Percentiles rank a stretch among this genome's conserved stretches.
Conservation (phyloP, 257 asterid species). For the Nicotiana paniculata region DNA sequence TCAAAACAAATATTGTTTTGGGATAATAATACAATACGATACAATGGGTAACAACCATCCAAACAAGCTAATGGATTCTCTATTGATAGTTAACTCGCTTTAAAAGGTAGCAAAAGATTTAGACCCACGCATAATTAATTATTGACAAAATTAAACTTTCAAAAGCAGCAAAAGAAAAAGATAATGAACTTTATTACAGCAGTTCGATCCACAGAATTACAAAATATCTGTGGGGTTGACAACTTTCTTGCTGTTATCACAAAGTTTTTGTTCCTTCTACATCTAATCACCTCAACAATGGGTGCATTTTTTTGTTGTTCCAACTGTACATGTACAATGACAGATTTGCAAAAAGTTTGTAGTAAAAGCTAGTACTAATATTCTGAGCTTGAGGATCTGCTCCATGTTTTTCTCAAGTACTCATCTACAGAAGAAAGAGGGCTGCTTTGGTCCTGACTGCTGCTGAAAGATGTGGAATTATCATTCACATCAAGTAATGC, state of each 20-base stretch:
- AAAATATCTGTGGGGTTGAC: conserved; percentile 4
- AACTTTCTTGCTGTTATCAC: not conserved
- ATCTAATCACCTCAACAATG: conserved; percentile 45
- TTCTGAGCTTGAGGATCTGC: conserved; percentile 67
- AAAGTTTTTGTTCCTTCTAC: conserved; percentile 3
- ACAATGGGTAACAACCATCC: too few species aligned
- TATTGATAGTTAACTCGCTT: too few species aligned
- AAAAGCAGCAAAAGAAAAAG: not conserved
- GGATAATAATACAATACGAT: too few species aligned
- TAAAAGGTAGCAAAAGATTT: too few species aligned
- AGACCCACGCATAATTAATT: too few species aligned
- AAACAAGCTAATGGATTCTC: too few species aligned
- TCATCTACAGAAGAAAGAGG: conserved; percentile 61
- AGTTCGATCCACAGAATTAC: not conserved
- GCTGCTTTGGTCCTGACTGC: conserved; percentile 70
- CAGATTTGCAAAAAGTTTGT: conserved; percentile 3
- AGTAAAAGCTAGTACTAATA: conserved; percentile 7
- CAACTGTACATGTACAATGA: conserved; percentile 31
- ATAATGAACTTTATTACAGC: not conserved
- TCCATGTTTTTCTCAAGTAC: conserved; percentile 63
- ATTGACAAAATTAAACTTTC: not conserved
- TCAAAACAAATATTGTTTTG: too few species aligned
- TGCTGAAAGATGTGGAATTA: conserved; percentile 54
- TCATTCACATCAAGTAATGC: conserved; percentile 67
- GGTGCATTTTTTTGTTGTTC: conserved; percentile 34